Evolutionary conservation across 2,329 filamentous ascomycete genomes (phyloP), one percentile per base, ranked within the genome.

Genomic region (Cercospora citrullina): DNA sequence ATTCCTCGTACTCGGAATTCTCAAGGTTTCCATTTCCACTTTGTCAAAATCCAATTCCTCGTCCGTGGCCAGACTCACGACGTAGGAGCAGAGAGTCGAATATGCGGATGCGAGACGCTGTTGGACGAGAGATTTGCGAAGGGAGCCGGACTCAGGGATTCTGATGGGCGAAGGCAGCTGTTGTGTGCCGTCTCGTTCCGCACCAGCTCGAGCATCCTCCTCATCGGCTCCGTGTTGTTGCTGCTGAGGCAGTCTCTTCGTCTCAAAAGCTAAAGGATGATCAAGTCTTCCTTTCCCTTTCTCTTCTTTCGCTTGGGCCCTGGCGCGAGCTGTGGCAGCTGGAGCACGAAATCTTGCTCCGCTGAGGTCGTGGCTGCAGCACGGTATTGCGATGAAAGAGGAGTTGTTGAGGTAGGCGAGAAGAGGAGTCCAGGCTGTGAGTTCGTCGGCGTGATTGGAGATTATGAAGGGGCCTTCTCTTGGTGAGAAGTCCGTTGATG

Each of bases 361-460:
- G 0, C 89, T 88, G 2, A 99, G 87, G 67, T 91, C 87, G 81
- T 98, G 93, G 71, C 92, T 96, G 81, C 95, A 99, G 82, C 95
- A 99, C 1, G 95, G 95, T 55, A 99, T 97, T 73, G 92, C 91
- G 69, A 99, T 88, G 79, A 97, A 99, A 0, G 93, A 91, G 10
- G 90, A 91, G 2, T 87, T 81, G 0, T 90, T 93, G 1, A 93
- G 82, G 6, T 88, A 87, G 0, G 92, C 94, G 48, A 99, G 87
- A 18, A 98, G 86, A 0, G 95, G 95, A 0, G 95, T 98, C 95
- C 95, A 99, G 0, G 92, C 88, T 0, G 95, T 99, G 14, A 99
- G 86, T 80, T 99, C 94, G 77, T 99, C 95, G 10, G 94, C 94
- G 78, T 99, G 95, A 77, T 99, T 99, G 60, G 93, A 96, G 71